Evolutionary conservation across 257 asterid genomes (phyloP).

Genomic region (Forsythia viridissima): DNA sequence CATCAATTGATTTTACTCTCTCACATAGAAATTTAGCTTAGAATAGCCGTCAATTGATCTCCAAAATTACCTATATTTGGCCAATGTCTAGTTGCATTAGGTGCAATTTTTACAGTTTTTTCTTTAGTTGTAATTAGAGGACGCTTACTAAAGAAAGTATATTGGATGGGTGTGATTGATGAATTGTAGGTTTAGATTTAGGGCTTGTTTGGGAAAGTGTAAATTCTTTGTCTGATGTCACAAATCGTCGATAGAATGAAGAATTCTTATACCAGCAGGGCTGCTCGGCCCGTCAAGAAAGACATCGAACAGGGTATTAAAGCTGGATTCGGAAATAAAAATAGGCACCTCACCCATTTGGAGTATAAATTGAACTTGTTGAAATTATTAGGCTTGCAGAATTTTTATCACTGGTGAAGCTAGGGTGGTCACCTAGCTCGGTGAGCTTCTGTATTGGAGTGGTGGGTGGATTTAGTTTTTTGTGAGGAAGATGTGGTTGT

Average conservation of each 20-base stretch:
- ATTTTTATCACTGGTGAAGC: constrained; percentile 35
- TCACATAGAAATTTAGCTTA: constrained; percentile 1
- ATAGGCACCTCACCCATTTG: too few species aligned
- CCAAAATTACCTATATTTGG: constrained; percentile 1
- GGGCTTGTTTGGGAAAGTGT: constrained; percentile 30
- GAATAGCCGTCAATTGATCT: constrained; percentile 24
- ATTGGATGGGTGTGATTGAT: constrained; percentile 13
- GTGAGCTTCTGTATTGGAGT: constrained; percentile 80
- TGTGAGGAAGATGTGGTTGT: too few species aligned
- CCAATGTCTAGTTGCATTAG: neutral
- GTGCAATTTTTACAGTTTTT: constrained; percentile 12
- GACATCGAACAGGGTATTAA: constrained; percentile 53
- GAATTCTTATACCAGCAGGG: constrained; percentile 42
- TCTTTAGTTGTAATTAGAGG: neutral
- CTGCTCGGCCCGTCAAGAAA: constrained; percentile 57
- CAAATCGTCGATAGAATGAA: constrained; percentile 47
- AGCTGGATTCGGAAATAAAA: too few species aligned
- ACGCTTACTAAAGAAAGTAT: neutral
- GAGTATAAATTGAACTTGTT: constrained; percentile 11
- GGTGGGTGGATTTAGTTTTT: constrained; percentile 42
- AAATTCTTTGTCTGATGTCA: constrained; percentile 23
- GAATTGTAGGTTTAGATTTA: constrained; percentile 34
- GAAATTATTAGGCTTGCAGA: constrained; percentile 37
- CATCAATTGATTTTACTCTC: constrained; percentile 12
- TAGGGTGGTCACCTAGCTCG: constrained; percentile 62